phyloP scores from a whole-genome alignment of 192 early-diverging fungal species.

The Entomortierella lignicola region DNA sequence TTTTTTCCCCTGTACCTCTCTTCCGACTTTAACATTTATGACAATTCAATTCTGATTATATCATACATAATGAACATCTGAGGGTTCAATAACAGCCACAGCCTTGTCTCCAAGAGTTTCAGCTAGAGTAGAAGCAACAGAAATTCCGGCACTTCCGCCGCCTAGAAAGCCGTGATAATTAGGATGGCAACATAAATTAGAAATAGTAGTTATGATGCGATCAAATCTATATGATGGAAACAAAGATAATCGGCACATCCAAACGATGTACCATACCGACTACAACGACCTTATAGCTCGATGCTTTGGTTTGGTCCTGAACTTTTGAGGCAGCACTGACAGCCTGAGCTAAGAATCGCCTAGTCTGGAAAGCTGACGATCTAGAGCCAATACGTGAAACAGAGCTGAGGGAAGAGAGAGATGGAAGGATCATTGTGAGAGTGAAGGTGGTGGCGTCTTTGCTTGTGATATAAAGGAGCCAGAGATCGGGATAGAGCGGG shows the following conservation, averaged over 20 bases:
- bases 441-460: neutral
- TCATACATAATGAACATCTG: slow-evolving; percentile 72
- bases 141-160: slow-evolving; percentile 67
- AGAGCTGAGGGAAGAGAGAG: slow-evolving; percentile 31
- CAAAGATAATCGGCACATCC: neutral
- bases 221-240: neutral
- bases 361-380: slow-evolving; percentile 37
- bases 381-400: slow-evolving; percentile 21
- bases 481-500: neutral
- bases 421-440: slow-evolving; percentile 11
- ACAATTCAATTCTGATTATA: no score
- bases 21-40: no score
- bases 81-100: slow-evolving; percentile 83
- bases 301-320: slow-evolving; percentile 17
- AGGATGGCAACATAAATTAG: neutral
- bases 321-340: slow-evolving; percentile 20
- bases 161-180: slow-evolving; percentile 38
- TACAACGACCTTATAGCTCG: slow-evolving; percentile 67
- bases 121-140: slow-evolving; percentile 77
- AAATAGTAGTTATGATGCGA: neutral
- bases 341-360: slow-evolving; percentile 47
- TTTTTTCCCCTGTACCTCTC: no score
- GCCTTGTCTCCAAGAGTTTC: slow-evolving; percentile 69
- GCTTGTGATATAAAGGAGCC: neutral
- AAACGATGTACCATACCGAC: slow-evolving; percentile 28